Base-by-base conservation (phyloP, 2,329 filamentous ascomycete species). In the Hypoxylon sp. region DNA sequence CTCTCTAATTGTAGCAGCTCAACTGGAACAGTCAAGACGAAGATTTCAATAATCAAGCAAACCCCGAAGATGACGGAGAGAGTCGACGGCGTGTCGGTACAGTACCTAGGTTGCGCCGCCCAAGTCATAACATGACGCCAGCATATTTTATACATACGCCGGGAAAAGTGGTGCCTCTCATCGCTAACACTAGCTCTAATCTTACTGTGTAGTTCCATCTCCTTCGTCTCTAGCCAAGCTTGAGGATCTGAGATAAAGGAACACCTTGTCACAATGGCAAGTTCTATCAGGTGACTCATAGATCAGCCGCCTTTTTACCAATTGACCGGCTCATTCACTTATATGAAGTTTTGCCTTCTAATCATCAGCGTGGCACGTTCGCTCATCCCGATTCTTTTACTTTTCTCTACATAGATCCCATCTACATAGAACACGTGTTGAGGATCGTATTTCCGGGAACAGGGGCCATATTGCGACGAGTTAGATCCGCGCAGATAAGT, bases 191-290 rank as follows among this genome's bases (percentile, higher is more conserved):
- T 31, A 14, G 22, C 55, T 64, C 48, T 35, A 26, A 59, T 54
- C 51, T 54, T 59, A 44, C 17, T 19, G 19, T 44, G 35, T 37
- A 53, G 51, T 52, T 19, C 54, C 42, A 24, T 59, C 35, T 51
- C 46, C 39, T 52, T 46, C 39, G 19, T 29, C 46, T 54, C 48
- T 51, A 22, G 8, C 17, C 22, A 31, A 55, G 48, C 44, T 60
- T 51, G 44, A 35, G 24, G 55, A 66, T 66, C 44, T 59, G 42
- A 52, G 57, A 60, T 54, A 33, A 39, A 51, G 39, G 42, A 44
- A 9, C 6, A 29, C 53, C 53, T 52, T 24, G 17, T 14, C n/a
- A 39, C 35, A 46, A 17, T 47, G 26, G 19, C 33, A 17, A 19
- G 50, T 62, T 62, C 29, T 31, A 31, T 2, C 33, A 29, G 33